Base-by-base conservation (phyloP, 78 protist species). In the Speleostelium caveatum region DNA sequence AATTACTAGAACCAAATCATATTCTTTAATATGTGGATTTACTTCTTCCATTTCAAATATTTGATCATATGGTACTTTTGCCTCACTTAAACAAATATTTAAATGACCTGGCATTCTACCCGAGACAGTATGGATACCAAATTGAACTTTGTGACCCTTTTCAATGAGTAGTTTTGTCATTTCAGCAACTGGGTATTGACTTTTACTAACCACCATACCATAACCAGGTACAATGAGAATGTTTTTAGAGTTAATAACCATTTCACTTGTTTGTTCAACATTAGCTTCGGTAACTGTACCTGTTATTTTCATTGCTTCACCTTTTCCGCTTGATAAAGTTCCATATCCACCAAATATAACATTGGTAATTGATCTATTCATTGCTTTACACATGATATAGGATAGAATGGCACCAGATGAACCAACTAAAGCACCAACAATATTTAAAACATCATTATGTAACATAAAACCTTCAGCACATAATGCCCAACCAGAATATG, bases 11-110 rank as follows among this genome's bases (percentile, higher is more conserved):
- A 75, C 95, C 24, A 97, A 73, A 51, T 98, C 99, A 17, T 91
- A 73, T 3, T 74, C 59, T 2, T 8, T 62, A 35, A 98, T 68
- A 33, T 97, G 96, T 3, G 68, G 97, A 86, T 99, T 97, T 79
- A 99, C 86, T 56, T 99, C 99, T 8, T 98, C 99, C 99, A 99
- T 98, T 76, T 97, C 99, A 36, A 68, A 59, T n/a, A 99, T 99
- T 26, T 97, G 87, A 59, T 99, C 99, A 71, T 98, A 99, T 19
- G 99, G 99, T 22, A 98, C 98, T 28, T 92, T 83, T 3, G 99
- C 99, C 94, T 99, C 99, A 12, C 98, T 97, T 1, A 99, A 95
- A 14, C 98, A 79, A 61, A 99, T 99, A 75, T 98, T 97, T 71
- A 99, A 71, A 49, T 99, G 99, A 7, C 99, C 99, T 10, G 99